These are phyloP conservation scores for Xylaria sp. DNA, from an alignment of 2,329 filamentous ascomycete genomes.

Conservation along the genomic window DNA sequence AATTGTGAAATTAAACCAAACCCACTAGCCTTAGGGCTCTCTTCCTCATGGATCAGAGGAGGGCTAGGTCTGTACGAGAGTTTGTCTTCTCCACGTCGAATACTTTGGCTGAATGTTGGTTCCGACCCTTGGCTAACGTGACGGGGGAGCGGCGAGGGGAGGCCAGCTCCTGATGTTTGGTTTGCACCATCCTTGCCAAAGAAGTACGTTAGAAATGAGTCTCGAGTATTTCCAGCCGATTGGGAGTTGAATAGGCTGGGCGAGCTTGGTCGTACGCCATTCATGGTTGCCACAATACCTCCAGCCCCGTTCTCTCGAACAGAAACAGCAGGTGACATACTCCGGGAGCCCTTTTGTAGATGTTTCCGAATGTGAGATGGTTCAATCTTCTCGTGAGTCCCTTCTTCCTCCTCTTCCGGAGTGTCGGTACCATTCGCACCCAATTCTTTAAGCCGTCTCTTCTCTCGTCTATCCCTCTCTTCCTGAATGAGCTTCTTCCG, in stretches of 20 bases:
- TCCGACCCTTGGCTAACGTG: conserved; percentile 84
- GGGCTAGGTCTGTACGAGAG: conserved; percentile 62
- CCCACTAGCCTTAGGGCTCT: conserved; percentile 51
- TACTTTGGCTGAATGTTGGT: conserved; percentile 83
- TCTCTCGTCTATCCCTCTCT: conserved; percentile 86
- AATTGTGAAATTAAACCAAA: conserved; percentile 63
- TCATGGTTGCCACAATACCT: conserved; percentile 72
- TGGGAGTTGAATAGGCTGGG: conserved; percentile 71
- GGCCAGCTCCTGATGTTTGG: conserved; percentile 55
- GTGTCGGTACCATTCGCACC: conserved; percentile 79
- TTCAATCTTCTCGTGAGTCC: conserved; percentile 63
- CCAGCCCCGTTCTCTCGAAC: conserved; percentile 73
- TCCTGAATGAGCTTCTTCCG: conserved; percentile 82
- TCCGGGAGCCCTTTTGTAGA: conserved; percentile 70
- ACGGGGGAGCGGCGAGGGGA: conserved; percentile 59
- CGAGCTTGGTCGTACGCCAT: conserved; percentile 70
- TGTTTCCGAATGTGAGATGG: conserved; percentile 70
- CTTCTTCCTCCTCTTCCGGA: conserved; percentile 73
- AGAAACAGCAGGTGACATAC: conserved; percentile 83
- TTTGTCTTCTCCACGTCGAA: conserved; percentile 75
- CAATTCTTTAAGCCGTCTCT: conserved; percentile 82
- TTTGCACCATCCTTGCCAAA: conserved; percentile 90
- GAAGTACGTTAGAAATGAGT: conserved; percentile 98
- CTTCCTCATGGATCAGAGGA: conserved; percentile 47
- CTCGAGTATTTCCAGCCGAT: conserved; percentile 72